Evolutionary conservation across 2,329 filamentous ascomycete genomes (phyloP), one percentile per base, ranked within the genome.

Genomic region (Phaeosphaeria sp.): DNA sequence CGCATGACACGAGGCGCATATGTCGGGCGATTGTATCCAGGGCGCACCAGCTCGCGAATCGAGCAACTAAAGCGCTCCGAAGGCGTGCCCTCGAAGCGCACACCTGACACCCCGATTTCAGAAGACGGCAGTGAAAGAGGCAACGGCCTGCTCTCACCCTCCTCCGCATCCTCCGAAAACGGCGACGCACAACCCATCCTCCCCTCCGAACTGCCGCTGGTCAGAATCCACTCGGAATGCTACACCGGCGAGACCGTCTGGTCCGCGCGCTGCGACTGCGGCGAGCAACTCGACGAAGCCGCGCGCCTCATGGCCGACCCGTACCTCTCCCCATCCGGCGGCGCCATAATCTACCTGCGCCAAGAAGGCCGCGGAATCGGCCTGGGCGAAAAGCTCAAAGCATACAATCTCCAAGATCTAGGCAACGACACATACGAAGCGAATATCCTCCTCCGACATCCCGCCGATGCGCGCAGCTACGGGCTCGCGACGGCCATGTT

Each of bases 201-300:
- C 0, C 71, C 74, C 4, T 66, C 73, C 2, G 74, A 77, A 13
- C 78, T 90, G 1, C 92, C 95, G 0, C 82, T 99, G 40, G 94
- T 99, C 47, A 87, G 95, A 56, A 99, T 99, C 73, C 95, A 99
- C 77, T 96, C 92, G 2, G 95, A 99, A 78, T 99, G 95, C 80
- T 99, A 99, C 78, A 99, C 95, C 0, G 95, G 95, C 57, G 95
- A 99, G 82, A 99, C 95, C 0, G 95, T 96, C 1, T 98, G 95
- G 95, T 97, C 93, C 7, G 94, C 95, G 36, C 89, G 95, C 25
- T 99, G 95, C 80, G 95, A 99, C 79, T 99, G 95, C 76, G 95
- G 95, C 55, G 95, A 99, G 79, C 95, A 99, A 77, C 85, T 99
- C 2, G 95, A 99, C 76, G 95, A 99, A 80, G 95, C 95, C 1